phyloP scores from a whole-genome alignment of 495 filamentous ascomycete genomes.

The Podospora pseudoanserina region DNA sequence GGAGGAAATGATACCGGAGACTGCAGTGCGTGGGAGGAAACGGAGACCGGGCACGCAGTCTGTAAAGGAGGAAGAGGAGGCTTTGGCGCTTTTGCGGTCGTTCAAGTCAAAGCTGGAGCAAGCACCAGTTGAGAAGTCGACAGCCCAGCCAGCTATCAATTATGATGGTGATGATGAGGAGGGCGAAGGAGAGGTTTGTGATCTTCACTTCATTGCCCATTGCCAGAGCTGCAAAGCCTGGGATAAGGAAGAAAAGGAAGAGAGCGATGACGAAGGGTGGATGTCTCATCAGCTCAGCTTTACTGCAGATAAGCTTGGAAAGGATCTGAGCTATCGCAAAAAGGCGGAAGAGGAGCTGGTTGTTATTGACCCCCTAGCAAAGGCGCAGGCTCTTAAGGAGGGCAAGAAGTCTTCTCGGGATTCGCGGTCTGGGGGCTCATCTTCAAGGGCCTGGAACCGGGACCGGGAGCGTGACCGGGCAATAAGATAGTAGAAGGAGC shows the following conservation, averaged over 20 bases:
- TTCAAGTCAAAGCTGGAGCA: constrained; percentile 76
- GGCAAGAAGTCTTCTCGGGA: constrained; percentile 54
- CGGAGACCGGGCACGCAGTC: constrained; percentile 53
- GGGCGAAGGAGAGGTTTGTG: constrained; percentile 56
- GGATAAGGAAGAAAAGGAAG: constrained; percentile 57
- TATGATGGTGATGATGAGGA: constrained; percentile 33
- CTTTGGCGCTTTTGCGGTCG: constrained; percentile 65
- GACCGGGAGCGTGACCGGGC: constrained; percentile 26
- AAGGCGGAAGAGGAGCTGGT: constrained; percentile 85
- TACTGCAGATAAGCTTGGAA: constrained; percentile 83
- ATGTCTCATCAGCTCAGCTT: constrained; percentile 76
- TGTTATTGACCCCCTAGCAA: constrained; percentile 91
- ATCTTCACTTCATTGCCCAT: constrained; percentile 88
- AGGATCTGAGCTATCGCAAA: constrained; percentile 85
- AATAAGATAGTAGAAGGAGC: neutral
- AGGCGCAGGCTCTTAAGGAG: constrained; percentile 66
- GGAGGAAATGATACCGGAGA: constrained; percentile 81
- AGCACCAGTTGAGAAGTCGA: constrained; percentile 46
- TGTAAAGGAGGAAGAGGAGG: constrained; percentile 54
- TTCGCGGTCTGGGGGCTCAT: constrained; percentile 44
- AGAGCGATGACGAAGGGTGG: constrained; percentile 62
- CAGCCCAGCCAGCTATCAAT: constrained; percentile 20
- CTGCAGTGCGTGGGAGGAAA: constrained; percentile 74
- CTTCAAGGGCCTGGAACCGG: constrained; percentile 55
- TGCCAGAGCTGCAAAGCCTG: constrained; percentile 87